Percentiles rank a stretch among this genome's conserved stretches.
Evolutionary conservation across 257 asterid genomes (phyloP).

Genomic region (Capsicum chinense): DNA sequence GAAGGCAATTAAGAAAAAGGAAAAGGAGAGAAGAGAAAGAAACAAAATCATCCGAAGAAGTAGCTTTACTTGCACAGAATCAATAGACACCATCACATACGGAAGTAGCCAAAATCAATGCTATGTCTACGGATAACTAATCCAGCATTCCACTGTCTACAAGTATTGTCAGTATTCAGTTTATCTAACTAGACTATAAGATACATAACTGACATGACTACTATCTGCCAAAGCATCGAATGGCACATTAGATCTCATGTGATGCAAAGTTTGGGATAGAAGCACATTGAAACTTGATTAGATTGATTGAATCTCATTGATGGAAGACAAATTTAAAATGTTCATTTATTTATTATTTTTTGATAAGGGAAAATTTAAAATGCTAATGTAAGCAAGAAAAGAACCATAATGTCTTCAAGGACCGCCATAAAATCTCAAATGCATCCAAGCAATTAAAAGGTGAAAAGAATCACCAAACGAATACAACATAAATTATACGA

Average conservation of each 20-base stretch:
- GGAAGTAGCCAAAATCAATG: background rate
- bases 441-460: background rate
- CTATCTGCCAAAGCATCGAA: no score
- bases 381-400: background rate
- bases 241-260: no score
- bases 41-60: background rate
- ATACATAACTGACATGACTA: no score
- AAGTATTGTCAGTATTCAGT: background rate
- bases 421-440: background rate
- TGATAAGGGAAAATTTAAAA: no score
- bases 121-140: background rate
- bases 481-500: background rate
- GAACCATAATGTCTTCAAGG: background rate
- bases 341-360: no score
- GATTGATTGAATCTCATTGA: no score
- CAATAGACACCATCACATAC: background rate
- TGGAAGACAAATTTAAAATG: background rate
- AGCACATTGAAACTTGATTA: no score
- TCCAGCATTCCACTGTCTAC: background rate
- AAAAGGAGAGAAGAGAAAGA: background rate
- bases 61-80: background rate
- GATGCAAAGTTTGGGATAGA: no score
- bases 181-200: background rate
- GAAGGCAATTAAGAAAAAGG: background rate
- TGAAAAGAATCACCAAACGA: background rate